A percentile compares a stretch with the other conserved stretches of the same genome.
phyloP scores from a whole-genome alignment of 306 rosid species.

The Vachellia pachyceras region DNA sequence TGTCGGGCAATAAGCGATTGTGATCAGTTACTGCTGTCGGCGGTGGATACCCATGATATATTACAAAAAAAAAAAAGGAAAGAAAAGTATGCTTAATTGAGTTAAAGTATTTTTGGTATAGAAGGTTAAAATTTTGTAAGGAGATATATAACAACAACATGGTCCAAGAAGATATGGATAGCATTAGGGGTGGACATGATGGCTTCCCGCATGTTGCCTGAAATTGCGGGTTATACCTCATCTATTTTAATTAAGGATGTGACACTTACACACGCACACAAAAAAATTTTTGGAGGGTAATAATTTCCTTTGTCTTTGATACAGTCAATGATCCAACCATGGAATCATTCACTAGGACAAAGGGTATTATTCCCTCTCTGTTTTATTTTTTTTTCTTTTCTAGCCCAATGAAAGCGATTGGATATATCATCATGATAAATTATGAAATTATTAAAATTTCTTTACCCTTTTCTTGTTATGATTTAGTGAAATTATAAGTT shows the following conservation, averaged over 20 bases:
- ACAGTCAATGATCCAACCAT: neutral
- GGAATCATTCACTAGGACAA: neutral
- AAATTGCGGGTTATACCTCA: constrained; percentile 40
- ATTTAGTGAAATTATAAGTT: neutral
- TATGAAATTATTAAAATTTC: neutral
- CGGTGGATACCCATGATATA: too few species aligned
- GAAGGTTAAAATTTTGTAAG: too few species aligned
- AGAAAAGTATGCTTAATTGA: too few species aligned
- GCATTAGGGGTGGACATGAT: constrained; percentile 13
- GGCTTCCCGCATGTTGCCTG: constrained; percentile 38
- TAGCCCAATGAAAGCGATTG: neutral
- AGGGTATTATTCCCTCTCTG: neutral
- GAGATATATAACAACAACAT: neutral
- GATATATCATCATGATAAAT: neutral
- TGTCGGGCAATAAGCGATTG: too few species aligned
- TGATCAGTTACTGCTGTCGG: too few species aligned
- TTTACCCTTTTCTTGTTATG: neutral
- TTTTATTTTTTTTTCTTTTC: neutral
- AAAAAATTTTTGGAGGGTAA: neutral
- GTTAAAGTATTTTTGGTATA: too few species aligned
- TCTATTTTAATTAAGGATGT: constrained; percentile 27
- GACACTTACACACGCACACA: neutral
- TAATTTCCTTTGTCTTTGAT: neutral
- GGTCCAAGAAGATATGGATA: neutral
- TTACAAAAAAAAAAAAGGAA: too few species aligned